Evolutionary conservation across 352 stramenopile genomes (phyloP).

Genomic region (Globisporangium canariense): DNA sequence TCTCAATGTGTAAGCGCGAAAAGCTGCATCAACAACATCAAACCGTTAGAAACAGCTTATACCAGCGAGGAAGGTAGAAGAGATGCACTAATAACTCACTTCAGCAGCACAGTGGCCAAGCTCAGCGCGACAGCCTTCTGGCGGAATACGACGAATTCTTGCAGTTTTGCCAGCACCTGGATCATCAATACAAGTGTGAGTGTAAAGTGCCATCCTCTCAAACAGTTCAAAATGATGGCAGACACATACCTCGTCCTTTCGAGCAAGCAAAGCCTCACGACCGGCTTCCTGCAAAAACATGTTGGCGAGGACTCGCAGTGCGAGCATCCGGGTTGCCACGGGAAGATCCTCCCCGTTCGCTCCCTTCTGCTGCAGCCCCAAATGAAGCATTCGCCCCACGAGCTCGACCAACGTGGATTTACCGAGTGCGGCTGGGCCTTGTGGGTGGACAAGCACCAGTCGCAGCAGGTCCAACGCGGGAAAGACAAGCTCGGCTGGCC

Average conservation of each 20-base stretch:
- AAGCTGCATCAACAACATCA: constrained; percentile 30
- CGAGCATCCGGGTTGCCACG: constrained; percentile 68
- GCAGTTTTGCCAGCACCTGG: constrained; percentile 43
- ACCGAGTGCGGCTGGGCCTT: constrained; percentile 50
- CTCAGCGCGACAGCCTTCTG: constrained; percentile 72
- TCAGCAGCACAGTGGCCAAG: constrained; percentile 65
- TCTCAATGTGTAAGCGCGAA: constrained; percentile 32
- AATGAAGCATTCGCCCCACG: constrained; percentile 30
- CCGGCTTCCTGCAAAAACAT: constrained; percentile 59
- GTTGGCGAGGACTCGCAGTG: constrained; percentile 72
- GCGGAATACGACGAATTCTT: constrained; percentile 40
- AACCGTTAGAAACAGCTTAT: background rate
- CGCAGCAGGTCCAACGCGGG: constrained; percentile 91
- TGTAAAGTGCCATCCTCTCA: background rate
- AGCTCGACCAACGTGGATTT: constrained; percentile 31
- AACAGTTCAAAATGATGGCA: background rate
- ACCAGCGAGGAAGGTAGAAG: background rate
- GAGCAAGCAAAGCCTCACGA: constrained; percentile 40
- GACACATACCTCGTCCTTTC: constrained; percentile 45
- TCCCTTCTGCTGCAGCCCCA: constrained; percentile 31
- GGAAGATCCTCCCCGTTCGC: constrained; percentile 36
- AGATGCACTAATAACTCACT: constrained; percentile 33
- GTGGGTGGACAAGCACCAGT: constrained; percentile 86
- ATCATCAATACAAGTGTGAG: constrained; percentile 5
- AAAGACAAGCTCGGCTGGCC: constrained; percentile 81